Evolutionary conservation across 345 rosid genomes (phyloP).

Genomic region (Cardiospermum halicacabum): DNA sequence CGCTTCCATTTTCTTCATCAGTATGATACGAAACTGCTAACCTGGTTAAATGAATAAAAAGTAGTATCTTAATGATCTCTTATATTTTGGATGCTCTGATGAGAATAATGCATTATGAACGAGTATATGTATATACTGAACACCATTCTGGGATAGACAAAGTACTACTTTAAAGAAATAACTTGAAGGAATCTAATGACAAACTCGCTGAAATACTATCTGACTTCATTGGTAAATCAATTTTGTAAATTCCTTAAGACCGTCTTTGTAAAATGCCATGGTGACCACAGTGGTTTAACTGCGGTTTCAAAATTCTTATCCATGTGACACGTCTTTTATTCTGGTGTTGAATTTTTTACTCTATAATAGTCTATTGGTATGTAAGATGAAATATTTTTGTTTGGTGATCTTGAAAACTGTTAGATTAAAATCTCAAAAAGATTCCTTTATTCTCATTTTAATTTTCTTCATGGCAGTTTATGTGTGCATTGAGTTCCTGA

Average conservation of each 20-base stretch:
- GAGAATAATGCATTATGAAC: too few relatives aligned
- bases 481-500: constrained; percentile 32
- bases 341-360: not conserved
- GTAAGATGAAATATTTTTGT: not conserved
- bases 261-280: not conserved
- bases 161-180: not conserved
- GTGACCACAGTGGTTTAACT: not conserved
- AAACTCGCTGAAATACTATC: too few relatives aligned
- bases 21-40: not conserved
- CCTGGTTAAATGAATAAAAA: not conserved
- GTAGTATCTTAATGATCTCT: not conserved
- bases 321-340: not conserved
- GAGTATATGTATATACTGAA: too few relatives aligned
- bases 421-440: not conserved
- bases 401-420: constrained; percentile 3
- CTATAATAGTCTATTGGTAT: too few relatives aligned
- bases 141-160: not conserved
- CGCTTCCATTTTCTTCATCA: not conserved
- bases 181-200: not conserved
- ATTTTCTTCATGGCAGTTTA: constrained; percentile 31
- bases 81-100: not conserved
- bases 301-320: not conserved
- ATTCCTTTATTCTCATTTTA: constrained; percentile 17
- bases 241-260: too few relatives aligned
- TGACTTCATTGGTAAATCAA: too few relatives aligned